Evolutionary conservation across 169 alveolate genomes (phyloP), one percentile per base, ranked within the genome.

Genomic region (Eimeria tenella): DNA sequence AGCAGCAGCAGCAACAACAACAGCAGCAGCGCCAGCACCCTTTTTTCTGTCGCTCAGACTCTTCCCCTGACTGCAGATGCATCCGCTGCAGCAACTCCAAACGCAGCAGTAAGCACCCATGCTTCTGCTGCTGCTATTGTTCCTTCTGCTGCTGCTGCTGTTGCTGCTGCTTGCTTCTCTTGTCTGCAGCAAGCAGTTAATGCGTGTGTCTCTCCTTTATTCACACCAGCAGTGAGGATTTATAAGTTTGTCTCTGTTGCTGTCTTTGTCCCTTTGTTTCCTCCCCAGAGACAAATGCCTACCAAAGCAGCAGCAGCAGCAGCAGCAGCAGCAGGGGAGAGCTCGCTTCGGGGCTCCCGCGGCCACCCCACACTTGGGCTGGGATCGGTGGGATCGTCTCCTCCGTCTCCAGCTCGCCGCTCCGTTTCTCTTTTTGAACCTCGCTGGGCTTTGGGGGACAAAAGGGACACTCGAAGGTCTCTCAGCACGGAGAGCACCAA

Each of bases 61-160:
- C n/a, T n/a, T n/a, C n/a, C n/a, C n/a, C n/a, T n/a, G n/a, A n/a
- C n/a, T n/a, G n/a, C n/a, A n/a, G n/a, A n/a, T n/a, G n/a, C n/a
- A n/a, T n/a, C n/a, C n/a, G n/a, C n/a, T n/a, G n/a, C n/a, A n/a
- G n/a, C n/a, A n/a, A n/a, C n/a, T n/a, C 15, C n/a, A 15, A 9
- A 63, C n/a, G 11, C 73, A 19, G 73, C 23, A 63, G 73, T 63
- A 63, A 9, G 73, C n/a, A 9, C 11, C n/a, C 8, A 9, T 63
- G 73, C 73, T 63, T 9, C 73, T 63, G 73, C 73, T 63, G n/a
- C 73, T n/a, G n/a, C n/a, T n/a, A n/a, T n/a, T n/a, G n/a, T n/a
- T 13, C 23, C n/a, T 6, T 25, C 11, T 63, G 73, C 73, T 19
- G 73, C 4, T 1, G 42, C 6, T 15, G 73, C 1, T 63, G 1